Conservation (phyloP, 2,329 filamentous ascomycete genomes). For the Trichoderma gracile region DNA sequence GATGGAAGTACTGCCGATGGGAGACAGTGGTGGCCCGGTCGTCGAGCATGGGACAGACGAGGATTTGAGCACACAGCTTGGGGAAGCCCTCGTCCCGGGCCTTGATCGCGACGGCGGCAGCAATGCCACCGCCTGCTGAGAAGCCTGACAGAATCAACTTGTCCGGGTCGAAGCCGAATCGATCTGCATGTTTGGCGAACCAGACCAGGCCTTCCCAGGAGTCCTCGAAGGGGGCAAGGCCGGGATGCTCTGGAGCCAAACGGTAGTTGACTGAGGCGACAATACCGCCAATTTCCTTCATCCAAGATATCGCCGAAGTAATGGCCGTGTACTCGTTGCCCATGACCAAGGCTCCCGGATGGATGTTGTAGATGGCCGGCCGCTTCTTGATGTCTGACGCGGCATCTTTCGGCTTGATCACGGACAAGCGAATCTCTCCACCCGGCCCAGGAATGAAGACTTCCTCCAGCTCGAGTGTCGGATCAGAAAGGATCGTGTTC, state of each 20-base stretch:
- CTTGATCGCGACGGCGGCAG: neutral
- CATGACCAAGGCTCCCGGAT: neutral
- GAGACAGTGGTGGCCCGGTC: neutral
- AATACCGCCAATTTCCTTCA: slow-evolving; percentile 1
- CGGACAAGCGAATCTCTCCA: neutral
- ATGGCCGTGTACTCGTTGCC: neutral
- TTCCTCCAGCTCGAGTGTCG: neutral
- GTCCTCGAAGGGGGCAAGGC: slow-evolving; percentile 1
- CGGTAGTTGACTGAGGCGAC: neutral
- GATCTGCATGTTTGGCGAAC: neutral
- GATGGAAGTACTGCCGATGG: neutral
- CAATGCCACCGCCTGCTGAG: neutral
- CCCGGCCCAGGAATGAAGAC: neutral
- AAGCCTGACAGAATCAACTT: neutral
- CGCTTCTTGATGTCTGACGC: neutral
- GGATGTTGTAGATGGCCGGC: neutral
- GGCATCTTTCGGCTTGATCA: neutral
- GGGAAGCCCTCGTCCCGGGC: neutral
- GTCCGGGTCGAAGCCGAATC: neutral
- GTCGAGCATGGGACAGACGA: neutral
- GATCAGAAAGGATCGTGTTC: neutral
- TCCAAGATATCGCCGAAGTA: neutral
- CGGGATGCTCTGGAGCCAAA: neutral
- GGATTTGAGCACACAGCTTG: neutral
- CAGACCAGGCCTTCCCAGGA: neutral